phyloP scores from a whole-genome alignment of 768 basidiomycete genomes.

The Amyloporia xantha region DNA sequence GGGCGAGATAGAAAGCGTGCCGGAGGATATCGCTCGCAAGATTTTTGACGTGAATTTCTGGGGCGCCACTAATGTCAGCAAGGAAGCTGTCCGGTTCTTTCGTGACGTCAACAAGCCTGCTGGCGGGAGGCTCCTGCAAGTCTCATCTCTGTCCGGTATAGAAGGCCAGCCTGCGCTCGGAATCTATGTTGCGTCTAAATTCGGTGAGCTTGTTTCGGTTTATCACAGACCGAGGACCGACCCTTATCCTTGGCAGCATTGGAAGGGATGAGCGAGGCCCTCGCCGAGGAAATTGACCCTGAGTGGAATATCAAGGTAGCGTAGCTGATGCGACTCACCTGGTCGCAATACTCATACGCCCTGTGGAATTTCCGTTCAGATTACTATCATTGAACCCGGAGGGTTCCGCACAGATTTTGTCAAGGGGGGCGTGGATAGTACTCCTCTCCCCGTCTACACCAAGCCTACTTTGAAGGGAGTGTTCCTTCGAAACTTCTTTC shows the following conservation, averaged over 20 bases:
- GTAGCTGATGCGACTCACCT: neutral
- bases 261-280: slow-evolving; percentile 33
- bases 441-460: slow-evolving; percentile 13
- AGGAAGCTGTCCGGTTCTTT: slow-evolving; percentile 27
- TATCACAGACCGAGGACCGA: neutral
- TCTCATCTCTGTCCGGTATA: slow-evolving; percentile 25
- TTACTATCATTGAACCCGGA: slow-evolving; percentile 17
- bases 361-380: too few relatives aligned
- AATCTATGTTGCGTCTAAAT: slow-evolving; percentile 21
- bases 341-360: too few relatives aligned
- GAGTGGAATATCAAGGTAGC: slow-evolving; percentile 41
- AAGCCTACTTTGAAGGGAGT: too few relatives aligned
- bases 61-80: slow-evolving; percentile 23
- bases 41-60: slow-evolving; percentile 23
- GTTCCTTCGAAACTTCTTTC: neutral
- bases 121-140: slow-evolving; percentile 33
- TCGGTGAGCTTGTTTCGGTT: neutral
- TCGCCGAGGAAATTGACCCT: slow-evolving; percentile 36
- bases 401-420: slow-evolving; percentile 12
- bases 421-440: neutral
- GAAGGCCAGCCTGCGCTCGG: slow-evolving; percentile 9
- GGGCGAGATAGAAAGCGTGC: slow-evolving; percentile 14
- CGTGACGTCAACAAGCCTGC: slow-evolving; percentile 26
- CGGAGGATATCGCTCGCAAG: slow-evolving; percentile 11
- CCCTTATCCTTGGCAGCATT: slow-evolving; percentile 8